phyloP scores from a whole-genome alignment of 208 protist genomes.

The Trypanosoma mega region DNA sequence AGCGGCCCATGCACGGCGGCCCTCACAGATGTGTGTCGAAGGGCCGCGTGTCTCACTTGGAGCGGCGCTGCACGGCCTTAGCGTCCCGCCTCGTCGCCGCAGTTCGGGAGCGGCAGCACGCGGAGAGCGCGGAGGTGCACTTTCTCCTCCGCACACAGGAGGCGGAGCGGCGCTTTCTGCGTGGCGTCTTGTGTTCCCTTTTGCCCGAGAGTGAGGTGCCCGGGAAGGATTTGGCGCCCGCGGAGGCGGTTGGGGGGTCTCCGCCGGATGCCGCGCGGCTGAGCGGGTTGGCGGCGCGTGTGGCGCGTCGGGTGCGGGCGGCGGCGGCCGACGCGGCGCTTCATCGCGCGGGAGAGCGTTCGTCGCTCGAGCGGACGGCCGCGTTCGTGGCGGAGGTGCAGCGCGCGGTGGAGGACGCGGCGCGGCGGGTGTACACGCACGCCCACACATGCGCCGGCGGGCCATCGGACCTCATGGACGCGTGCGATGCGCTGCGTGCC shows the following conservation, averaged over 20 bases:
- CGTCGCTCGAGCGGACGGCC: slow-evolving; percentile 31
- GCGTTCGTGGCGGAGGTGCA: slow-evolving; percentile 44
- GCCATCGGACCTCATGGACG: slow-evolving; percentile 56
- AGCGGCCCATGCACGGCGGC: too few species aligned
- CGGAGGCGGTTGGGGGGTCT: too few species aligned
- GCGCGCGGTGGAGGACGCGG: slow-evolving; percentile 37
- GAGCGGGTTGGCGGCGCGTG: too few species aligned
- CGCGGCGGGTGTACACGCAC: slow-evolving; percentile 37
- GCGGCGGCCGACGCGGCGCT: not conserved
- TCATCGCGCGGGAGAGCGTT: slow-evolving; percentile 28
- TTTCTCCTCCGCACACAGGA: slow-evolving; percentile 71
- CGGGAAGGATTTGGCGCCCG: not conserved
- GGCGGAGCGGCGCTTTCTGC: slow-evolving; percentile 67
- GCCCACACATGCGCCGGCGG: too few species aligned
- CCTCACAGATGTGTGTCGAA: slow-evolving; percentile 10
- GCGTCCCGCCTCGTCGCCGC: slow-evolving; percentile 45
- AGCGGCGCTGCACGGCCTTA: slow-evolving; percentile 43
- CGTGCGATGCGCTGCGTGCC: slow-evolving; percentile 68
- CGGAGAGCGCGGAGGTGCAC: slow-evolving; percentile 53
- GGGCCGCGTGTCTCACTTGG: slow-evolving; percentile 11
- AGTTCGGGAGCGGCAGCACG: slow-evolving; percentile 51
- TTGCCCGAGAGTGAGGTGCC: slow-evolving; percentile 30
- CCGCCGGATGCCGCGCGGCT: too few species aligned
- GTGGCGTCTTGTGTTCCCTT: slow-evolving; percentile 38
- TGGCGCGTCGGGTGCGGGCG: not conserved